Conservation (phyloP, 768 basidiomycete genomes). For the Suillus subalutaceus region DNA sequence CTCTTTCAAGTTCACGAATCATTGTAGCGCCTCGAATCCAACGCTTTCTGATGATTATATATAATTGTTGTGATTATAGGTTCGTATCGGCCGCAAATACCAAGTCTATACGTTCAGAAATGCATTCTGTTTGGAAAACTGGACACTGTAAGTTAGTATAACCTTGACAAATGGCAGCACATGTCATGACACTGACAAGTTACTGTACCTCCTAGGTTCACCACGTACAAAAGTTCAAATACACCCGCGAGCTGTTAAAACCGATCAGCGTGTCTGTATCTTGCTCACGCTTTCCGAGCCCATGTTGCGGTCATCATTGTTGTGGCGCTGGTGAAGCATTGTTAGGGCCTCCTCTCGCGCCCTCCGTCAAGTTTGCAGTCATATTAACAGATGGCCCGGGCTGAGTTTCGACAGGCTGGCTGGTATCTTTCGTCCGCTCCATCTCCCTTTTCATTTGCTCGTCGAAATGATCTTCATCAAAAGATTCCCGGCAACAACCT, state of each 20-base stretch:
- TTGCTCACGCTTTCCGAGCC: neutral
- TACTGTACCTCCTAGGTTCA: neutral
- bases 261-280: neutral
- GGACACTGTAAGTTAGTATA: neutral
- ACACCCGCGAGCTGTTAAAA: neutral
- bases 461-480: constrained; percentile 33
- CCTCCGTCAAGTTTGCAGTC: neutral
- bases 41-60: neutral
- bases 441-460: constrained; percentile 30
- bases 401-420: constrained; percentile 23
- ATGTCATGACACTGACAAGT: neutral
- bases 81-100: neutral
- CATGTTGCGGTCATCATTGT: neutral
- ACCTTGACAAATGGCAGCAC: neutral
- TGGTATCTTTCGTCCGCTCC: constrained; percentile 19
- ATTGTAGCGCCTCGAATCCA: neutral
- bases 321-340: neutral
- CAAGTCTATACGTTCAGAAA: neutral
- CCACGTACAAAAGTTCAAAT: neutral
- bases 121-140: neutral
- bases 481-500: constrained; percentile 30
- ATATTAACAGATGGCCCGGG: constrained; percentile 16
- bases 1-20: neutral
- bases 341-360: neutral
- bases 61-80: neutral